phyloP scores from a whole-genome alignment of 2,329 filamentous ascomycete species.

The Malbranchea zuffiana region DNA sequence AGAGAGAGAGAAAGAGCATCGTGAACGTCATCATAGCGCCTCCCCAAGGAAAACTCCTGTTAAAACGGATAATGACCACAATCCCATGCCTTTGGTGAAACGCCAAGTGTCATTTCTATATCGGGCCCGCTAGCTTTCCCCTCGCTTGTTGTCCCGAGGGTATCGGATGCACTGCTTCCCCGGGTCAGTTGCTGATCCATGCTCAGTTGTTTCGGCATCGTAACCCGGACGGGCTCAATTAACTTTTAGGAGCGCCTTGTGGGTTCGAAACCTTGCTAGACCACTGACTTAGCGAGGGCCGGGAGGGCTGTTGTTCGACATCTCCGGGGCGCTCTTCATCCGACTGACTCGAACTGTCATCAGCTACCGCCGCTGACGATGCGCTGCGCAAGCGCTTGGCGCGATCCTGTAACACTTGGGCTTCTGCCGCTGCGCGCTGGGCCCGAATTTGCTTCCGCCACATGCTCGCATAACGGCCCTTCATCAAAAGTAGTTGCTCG shows the following conservation, averaged over 20 bases:
- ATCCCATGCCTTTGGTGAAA: constrained; percentile 11
- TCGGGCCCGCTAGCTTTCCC: constrained; percentile 11
- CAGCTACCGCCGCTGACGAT: constrained; percentile 28
- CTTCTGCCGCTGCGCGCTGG: constrained; percentile 56
- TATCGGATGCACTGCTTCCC: too few relatives aligned
- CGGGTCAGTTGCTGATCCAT: too few relatives aligned
- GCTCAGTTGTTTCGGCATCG: too few relatives aligned
- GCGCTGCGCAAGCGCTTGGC: constrained; percentile 35
- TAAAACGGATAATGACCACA: constrained; percentile 12
- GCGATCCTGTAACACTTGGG: constrained; percentile 36
- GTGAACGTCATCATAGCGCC: constrained; percentile 10
- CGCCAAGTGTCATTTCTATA: constrained; percentile 8
- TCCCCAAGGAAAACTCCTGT: constrained; percentile 1
- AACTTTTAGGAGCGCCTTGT: too few relatives aligned
- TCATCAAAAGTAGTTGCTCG: constrained; percentile 57
- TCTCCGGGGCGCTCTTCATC: constrained; percentile 32
- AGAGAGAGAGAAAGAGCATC: constrained; percentile 12
- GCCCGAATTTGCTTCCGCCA: constrained; percentile 82
- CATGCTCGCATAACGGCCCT: constrained; percentile 70
- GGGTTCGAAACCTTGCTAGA: constrained; percentile 9
- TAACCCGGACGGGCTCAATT: too few relatives aligned
- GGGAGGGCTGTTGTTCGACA: constrained; percentile 7
- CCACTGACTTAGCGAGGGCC: constrained; percentile 11
- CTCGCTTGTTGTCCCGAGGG: constrained; percentile 1
- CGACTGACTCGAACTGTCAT: constrained; percentile 40